These are phyloP conservation scores for Malus hybrid DNA, from an alignment of 331 rosid species.

Conservation along the genomic window DNA sequence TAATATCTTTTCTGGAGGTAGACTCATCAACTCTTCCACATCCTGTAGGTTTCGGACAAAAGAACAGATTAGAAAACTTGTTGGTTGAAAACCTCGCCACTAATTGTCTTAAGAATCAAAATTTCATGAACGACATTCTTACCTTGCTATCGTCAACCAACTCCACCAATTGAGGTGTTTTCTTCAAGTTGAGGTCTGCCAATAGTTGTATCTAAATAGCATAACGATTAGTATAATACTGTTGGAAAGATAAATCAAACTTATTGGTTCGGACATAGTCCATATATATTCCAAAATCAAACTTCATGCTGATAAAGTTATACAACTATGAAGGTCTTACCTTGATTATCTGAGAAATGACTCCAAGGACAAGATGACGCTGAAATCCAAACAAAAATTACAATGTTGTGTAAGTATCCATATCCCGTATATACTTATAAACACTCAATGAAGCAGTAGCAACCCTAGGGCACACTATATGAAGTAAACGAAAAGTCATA, in stretches of 20 bases:
- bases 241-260: background rate
- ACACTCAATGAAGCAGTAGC: background rate
- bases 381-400: constrained; percentile 33
- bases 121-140: constrained; percentile 6
- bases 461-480: background rate
- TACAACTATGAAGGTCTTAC: constrained; percentile 28
- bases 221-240: constrained; percentile 6
- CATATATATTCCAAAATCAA: background rate
- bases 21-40: constrained; percentile 93
- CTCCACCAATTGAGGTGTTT: constrained; percentile 93
- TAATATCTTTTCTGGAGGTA: constrained; percentile 92
- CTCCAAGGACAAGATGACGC: constrained; percentile 96
- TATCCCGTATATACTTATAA: background rate
- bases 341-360: constrained; percentile 97
- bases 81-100: background rate
- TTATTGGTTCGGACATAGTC: background rate
- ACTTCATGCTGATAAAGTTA: background rate
- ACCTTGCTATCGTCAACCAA: constrained; percentile 89
- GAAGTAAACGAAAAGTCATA: background rate
- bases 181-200: constrained; percentile 93
- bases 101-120: background rate
- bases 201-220: constrained; percentile 74
- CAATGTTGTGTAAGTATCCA: background rate
- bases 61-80: constrained; percentile 1
- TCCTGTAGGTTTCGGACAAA: constrained; percentile 45